Evolutionary conservation across 257 asterid genomes (phyloP).

Genomic region (Rauvolfia tetraphylla): DNA sequence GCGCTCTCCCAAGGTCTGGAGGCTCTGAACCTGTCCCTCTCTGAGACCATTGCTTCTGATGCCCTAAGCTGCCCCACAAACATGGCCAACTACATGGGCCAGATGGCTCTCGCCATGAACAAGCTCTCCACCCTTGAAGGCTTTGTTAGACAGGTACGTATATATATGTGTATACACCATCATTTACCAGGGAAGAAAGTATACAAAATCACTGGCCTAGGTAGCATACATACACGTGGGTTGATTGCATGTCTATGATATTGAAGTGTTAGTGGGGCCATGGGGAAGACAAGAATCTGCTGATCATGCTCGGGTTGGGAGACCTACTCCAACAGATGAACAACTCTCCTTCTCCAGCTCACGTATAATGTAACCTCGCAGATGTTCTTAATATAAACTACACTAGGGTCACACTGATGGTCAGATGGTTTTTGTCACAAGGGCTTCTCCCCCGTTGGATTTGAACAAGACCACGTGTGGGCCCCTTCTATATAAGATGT

Average conservation of each 20-base stretch:
- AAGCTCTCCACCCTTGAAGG: constrained; percentile 78
- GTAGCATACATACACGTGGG: neutral
- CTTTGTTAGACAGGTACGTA: constrained; percentile 67
- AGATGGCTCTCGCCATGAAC: constrained; percentile 75
- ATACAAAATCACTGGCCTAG: neutral
- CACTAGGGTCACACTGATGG: neutral
- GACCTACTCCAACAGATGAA: constrained; percentile 42
- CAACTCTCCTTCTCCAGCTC: constrained; percentile 19
- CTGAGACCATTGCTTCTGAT: constrained; percentile 61
- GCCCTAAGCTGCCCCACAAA: constrained; percentile 55
- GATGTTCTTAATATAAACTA: neutral
- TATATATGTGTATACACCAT: neutral
- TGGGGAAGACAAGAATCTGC: constrained; percentile 13
- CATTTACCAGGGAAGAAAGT: neutral
- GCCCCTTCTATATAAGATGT: neutral
- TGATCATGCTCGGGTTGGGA: constrained; percentile 29
- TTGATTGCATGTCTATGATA: neutral
- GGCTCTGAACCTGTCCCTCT: constrained; percentile 48
- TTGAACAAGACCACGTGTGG: neutral
- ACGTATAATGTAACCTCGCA: neutral
- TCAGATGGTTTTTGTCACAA: neutral
- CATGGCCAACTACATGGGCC: constrained; percentile 63
- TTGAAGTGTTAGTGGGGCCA: constrained; percentile 5
- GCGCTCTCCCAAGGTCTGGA: constrained; percentile 71
- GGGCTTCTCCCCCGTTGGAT: neutral